Conservation (phyloP, 352 stramenopile genomes). For the Thalassiosira exigua region DNA sequence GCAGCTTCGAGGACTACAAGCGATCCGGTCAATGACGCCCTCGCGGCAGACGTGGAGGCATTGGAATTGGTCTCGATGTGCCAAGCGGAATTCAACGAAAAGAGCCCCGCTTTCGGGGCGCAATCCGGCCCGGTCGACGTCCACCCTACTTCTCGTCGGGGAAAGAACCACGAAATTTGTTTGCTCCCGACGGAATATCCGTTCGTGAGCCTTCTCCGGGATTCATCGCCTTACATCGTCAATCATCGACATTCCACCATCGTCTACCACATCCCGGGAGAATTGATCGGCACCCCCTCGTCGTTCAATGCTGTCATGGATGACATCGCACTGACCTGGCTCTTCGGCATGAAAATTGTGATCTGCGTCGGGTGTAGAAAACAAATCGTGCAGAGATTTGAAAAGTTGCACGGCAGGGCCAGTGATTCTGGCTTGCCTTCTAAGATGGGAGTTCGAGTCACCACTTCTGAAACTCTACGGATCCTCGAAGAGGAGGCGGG, state of each 20-base stretch:
- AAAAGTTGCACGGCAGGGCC: conserved; percentile 28
- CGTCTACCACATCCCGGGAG: conserved; percentile 93
- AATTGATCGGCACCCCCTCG: conserved; percentile 82
- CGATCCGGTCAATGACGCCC: no score
- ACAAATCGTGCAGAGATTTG: conserved; percentile 88
- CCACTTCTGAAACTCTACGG: conserved; percentile 85
- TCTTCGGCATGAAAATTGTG: conserved; percentile 95
- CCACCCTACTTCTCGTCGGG: not conserved
- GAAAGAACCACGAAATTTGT: conserved; percentile 32
- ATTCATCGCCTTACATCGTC: conserved; percentile 95
- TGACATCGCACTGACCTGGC: conserved; percentile 93
- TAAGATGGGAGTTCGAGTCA: conserved; percentile 53
- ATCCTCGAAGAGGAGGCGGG: conserved; percentile 92
- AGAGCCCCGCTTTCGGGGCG: not conserved
- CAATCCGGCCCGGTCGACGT: no score
- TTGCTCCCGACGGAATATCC: conserved; percentile 54
- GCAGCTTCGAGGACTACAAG: no score
- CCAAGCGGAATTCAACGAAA: conserved; percentile 30
- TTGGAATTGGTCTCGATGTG: conserved; percentile 60
- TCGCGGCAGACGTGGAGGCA: conserved; percentile 45
- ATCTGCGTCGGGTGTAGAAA: conserved; percentile 91
- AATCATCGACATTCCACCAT: conserved; percentile 93
- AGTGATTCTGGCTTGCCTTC: conserved; percentile 8
- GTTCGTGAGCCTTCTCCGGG: conserved; percentile 87
- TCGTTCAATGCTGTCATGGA: conserved; percentile 88